Base-by-base conservation (phyloP, 257 asterid genomes). In the Jaltomata sinuosa region DNA sequence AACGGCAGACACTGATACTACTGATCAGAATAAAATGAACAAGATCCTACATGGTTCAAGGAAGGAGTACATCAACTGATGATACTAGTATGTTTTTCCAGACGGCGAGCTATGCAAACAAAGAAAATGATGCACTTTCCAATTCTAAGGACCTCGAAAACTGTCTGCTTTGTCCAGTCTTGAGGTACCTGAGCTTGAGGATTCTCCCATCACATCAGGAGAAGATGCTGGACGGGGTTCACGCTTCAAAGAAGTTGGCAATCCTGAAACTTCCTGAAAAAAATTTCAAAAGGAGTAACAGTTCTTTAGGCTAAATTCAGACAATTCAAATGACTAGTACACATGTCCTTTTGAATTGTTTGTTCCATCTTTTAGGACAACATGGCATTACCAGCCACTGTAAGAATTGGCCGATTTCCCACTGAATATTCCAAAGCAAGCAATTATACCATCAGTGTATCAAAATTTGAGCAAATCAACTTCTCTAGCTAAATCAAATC, bases 131-230 rank as follows among this genome's bases (percentile, higher is more conserved):
- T 68, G 36, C 72, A 54, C 67, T 69, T 45, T 50, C 79, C 22
- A 84, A 89, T 81, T 29, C 81, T 72, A 90, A 16, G 89, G 68
- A 76, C 88, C 93, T 88, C 90, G 86, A 68, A 90, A 93, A 84
- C 92, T 92, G 83, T 93, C 98, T 9, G 89, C 32, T 87, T 92
- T 90, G 57, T 92, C 98, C 47, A 92, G 92, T 84, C 90, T 91
- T 50, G 93, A 91, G 69, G 90, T 88, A 79, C 97, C 98, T 49
- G 99, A 94, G 91, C 94, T 92, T 3, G 99, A 95, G 21, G 98
- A 91, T 84, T 94, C 97, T 61, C 97, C 97, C 93, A 88, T 88
- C 34, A 87, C 87, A 68, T 93, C 96, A 69, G 94, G 90, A 69
- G 94, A 61, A 86, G 92, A 79, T 69, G 90, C 85, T 36, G 89